Evolutionary conservation across 441 rosid species (phyloP).

Genomic region (Croton setiger): DNA sequence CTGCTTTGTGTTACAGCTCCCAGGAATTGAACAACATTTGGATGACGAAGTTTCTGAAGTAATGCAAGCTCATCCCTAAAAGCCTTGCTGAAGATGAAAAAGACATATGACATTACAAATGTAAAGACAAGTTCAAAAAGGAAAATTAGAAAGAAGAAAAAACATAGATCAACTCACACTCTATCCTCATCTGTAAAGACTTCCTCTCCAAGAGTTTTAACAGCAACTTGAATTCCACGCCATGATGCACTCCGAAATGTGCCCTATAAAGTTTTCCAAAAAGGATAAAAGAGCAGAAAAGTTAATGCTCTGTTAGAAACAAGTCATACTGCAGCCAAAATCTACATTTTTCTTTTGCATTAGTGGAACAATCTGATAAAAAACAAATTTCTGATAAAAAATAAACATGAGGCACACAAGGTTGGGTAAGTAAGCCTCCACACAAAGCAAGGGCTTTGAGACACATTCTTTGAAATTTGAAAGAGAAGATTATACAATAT

Average conservation of each 20-base stretch:
- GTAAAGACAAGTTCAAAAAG: not conserved
- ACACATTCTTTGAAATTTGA: not conserved
- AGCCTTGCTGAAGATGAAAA: conserved; percentile 45
- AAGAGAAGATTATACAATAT: no score
- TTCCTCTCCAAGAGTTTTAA: conserved; percentile 67
- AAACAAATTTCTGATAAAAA: not conserved
- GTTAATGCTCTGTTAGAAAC: not conserved
- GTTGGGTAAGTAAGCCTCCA: not conserved
- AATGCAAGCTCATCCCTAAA: conserved; percentile 75
- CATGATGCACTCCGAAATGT: conserved; percentile 66
- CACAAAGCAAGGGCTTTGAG: not conserved
- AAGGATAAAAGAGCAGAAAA: not conserved
- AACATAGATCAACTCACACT: conserved; percentile 38
- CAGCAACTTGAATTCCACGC: conserved; percentile 81
- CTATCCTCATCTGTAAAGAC: conserved; percentile 57
- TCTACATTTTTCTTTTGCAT: not conserved
- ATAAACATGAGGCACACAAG: not conserved
- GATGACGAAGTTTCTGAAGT: conserved; percentile 82
- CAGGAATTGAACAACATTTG: conserved; percentile 77
- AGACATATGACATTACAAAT: conserved; percentile 9
- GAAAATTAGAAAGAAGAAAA: conserved; percentile 1
- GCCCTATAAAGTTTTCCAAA: conserved; percentile 41
- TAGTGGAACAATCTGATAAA: not conserved
- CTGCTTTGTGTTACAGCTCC: conserved; percentile 86
- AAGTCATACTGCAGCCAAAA: not conserved